Base-by-base conservation (phyloP, 192 early-diverging fungal genomes). In the Coemansia sp. region DNA sequence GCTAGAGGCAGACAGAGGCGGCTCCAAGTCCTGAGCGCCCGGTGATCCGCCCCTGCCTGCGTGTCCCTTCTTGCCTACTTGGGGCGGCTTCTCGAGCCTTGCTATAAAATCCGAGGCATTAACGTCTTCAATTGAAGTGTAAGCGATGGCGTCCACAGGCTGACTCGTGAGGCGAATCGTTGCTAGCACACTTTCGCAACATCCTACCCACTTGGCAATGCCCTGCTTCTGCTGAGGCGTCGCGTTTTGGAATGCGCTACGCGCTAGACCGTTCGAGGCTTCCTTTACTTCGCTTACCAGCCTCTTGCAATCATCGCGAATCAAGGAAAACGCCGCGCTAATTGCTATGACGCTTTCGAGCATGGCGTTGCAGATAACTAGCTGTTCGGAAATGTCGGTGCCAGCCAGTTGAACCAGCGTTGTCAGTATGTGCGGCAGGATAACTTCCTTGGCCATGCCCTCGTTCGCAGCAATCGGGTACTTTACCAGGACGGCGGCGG, bases 401-500 rank as follows among this genome's bases (percentile, higher is more conserved):
- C 74, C 73, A 37, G 68, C 50, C 10, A 73, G 67, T 51, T 82
- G 79, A 10, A 63, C 57, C 14, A 82, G 71, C 0, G 79, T 82
- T 6, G 79, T 83, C 59, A 75, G 77, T 3, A 76, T 64, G 38
- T 84, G 74, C 38, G 76, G 82, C 71, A 84, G 23, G 4, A 84
- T 68, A n/a, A 77, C 82, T 45, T 84, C 82, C 21, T 68, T 69
- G 21, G 77, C 74, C 82, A 84, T 76, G 58, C 72, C 72, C 38
- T 74, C 75, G 60, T 76, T 79, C 11, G 74, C 66, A 6, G 58
- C 64, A 38, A 79, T 79, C 4, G 82, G 82, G 32, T 84, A 84
- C 74, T 79, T 70, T 36, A 53, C 51, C 15, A 70, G 65, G 45
- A 84, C 61, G 9, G 76, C 74, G 4, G 77, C 63, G 1, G 82